These are phyloP conservation scores for Mediolabrus comicus DNA, from an alignment of 108 stramenopile species.

Conservation along the genomic window DNA sequence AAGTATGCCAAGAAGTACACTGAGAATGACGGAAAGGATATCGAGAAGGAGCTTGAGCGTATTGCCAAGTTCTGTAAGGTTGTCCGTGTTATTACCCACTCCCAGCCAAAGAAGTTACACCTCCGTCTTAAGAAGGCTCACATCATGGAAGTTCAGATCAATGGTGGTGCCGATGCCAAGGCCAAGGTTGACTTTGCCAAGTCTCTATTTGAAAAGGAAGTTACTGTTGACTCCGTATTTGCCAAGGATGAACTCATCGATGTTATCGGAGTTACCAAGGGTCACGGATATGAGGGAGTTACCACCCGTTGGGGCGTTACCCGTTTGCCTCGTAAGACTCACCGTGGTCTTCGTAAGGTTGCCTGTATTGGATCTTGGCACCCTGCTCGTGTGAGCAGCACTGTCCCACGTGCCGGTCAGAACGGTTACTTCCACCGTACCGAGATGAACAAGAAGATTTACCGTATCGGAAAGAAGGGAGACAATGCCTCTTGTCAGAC, in stretches of 20 bases:
- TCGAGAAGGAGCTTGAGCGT: conserved; percentile 95
- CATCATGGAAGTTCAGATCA: conserved; percentile 99
- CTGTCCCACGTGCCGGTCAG: conserved; percentile 99
- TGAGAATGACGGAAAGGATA: conserved; percentile 88
- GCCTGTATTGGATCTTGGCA: conserved; percentile 99
- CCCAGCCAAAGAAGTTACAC: conserved; percentile 96
- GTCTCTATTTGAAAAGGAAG: conserved; percentile 96
- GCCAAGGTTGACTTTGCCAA: conserved; percentile 99
- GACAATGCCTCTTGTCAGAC: conserved; percentile 94
- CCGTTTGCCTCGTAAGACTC: conserved; percentile 99
- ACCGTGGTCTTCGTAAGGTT: conserved; percentile 99
- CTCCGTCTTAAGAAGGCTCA: conserved; percentile 99
- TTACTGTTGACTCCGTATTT: conserved; percentile 94
- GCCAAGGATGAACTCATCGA: conserved; percentile 96
- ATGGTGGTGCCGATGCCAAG: conserved; percentile 93
- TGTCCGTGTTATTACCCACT: conserved; percentile 99
- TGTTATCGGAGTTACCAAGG: conserved; percentile 97
- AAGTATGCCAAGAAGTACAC: conserved; percentile 99
- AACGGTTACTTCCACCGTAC: conserved; percentile 99
- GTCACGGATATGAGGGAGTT: conserved; percentile 98
- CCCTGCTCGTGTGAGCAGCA: conserved; percentile 96
- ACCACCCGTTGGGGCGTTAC: conserved; percentile 99
- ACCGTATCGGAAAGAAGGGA: conserved; percentile 98
- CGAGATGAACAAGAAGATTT: conserved; percentile 99
- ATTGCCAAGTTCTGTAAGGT: conserved; percentile 98